Conservation (phyloP, 805 yeast genomes). For the Kodamaea nitidulidarum region DNA sequence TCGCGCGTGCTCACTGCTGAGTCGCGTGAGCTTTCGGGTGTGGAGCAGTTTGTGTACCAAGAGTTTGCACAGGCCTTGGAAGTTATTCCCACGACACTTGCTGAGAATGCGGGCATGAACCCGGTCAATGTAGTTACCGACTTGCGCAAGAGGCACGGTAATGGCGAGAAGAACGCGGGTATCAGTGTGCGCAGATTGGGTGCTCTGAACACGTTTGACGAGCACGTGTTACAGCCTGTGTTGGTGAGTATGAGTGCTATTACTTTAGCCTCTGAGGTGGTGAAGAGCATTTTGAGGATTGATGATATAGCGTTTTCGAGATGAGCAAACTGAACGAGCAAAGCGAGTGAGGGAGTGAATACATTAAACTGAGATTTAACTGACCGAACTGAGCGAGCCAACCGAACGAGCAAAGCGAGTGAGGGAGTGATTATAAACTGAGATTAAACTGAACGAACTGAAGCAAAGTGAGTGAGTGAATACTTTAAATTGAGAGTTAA, state of each 20-base stretch:
- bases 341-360: not conserved
- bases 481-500: no score
- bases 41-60: constrained; percentile 85
- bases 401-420: no score
- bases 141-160: constrained; percentile 83
- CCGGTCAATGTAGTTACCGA: constrained; percentile 91
- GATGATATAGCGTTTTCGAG: constrained; percentile 95
- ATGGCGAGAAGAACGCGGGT: constrained; percentile 92
- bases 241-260: constrained; percentile 92
- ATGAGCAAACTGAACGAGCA: constrained; percentile 3
- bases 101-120: constrained; percentile 92
- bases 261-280: constrained; percentile 92
- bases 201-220: constrained; percentile 84
- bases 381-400: no score
- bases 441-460: no score
- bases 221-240: constrained; percentile 95
- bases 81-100: constrained; percentile 88
- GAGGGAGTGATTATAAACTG: no score
- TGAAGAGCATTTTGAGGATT: constrained; percentile 90
- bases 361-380: no score
- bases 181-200: constrained; percentile 92
- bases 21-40: constrained; percentile 70
- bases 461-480: no score
- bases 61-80: constrained; percentile 91
- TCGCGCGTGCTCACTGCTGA: constrained; percentile 71